phyloP scores from a whole-genome alignment of 2,329 filamentous ascomycete genomes.

The Diaporthe sp. region DNA sequence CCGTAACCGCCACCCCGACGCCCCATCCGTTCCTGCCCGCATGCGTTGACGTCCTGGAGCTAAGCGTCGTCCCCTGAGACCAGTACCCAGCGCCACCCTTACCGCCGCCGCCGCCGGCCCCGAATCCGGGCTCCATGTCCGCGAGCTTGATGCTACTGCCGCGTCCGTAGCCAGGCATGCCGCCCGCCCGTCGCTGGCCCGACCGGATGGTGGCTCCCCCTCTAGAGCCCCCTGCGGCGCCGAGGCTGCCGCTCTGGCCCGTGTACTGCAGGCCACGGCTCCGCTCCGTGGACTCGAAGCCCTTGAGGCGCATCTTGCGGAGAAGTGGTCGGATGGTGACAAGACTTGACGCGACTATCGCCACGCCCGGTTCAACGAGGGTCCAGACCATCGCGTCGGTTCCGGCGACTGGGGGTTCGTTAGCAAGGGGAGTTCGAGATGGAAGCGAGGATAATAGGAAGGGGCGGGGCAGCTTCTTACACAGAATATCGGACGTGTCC shows the following conservation, averaged over 20 bases:
- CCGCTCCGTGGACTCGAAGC: constrained; percentile 60
- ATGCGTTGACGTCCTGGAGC: constrained; percentile 11
- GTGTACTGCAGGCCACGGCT: constrained; percentile 51
- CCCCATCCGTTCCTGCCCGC: constrained; percentile 17
- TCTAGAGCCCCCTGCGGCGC: constrained; percentile 28
- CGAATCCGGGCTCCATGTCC: constrained; percentile 50
- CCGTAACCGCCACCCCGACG: constrained; percentile 32
- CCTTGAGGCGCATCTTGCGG: constrained; percentile 61
- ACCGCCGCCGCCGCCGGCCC: constrained; percentile 7
- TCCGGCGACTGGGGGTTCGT: constrained; percentile 55
- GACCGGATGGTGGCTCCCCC: background rate
- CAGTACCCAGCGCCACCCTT: background rate
- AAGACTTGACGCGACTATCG: constrained; percentile 67
- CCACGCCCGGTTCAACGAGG: constrained; percentile 69
- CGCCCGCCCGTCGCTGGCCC: constrained; percentile 32
- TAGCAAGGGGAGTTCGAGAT: background rate
- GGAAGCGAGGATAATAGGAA: background rate
- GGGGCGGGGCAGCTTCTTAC: constrained; percentile 52
- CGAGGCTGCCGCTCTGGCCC: constrained; percentile 46
- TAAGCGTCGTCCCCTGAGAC: constrained; percentile 22
- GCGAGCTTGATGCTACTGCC: constrained; percentile 56
- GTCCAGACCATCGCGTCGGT: constrained; percentile 71
- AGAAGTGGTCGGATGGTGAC: constrained; percentile 69
- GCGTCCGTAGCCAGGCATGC: constrained; percentile 53
- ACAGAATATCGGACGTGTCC: constrained; percentile 62